Evolutionary conservation across 805 yeast species (phyloP).

Genomic region (Peterozyma toletana): DNA sequence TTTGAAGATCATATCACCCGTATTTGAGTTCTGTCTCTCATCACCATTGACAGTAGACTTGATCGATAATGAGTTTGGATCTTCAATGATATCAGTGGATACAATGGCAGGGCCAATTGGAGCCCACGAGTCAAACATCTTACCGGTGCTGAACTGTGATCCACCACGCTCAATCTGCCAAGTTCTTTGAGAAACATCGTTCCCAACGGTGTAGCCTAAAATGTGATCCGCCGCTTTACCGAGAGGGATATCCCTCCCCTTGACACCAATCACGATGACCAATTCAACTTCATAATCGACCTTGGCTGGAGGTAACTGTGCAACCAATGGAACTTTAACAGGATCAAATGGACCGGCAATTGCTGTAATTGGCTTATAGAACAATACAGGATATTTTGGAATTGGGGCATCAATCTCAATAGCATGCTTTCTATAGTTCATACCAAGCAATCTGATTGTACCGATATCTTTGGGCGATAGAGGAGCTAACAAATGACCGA

Average conservation of each 20-base stretch:
- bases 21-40: conserved; percentile 34
- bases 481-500: conserved; percentile 32
- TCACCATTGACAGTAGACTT: conserved; percentile 39
- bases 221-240: conserved; percentile 38
- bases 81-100: conserved; percentile 16
- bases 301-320: conserved; percentile 24
- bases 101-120: conserved; percentile 52
- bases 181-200: conserved; percentile 50
- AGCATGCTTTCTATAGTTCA: conserved; percentile 40
- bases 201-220: conserved; percentile 46
- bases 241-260: conserved; percentile 33
- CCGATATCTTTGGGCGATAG: conserved; percentile 26
- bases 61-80: conserved; percentile 29
- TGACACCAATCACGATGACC: conserved; percentile 44
- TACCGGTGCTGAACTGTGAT: conserved; percentile 44
- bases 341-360: conserved; percentile 33
- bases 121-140: conserved; percentile 50
- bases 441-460: conserved; percentile 40
- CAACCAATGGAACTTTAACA: conserved; percentile 33
- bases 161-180: conserved; percentile 51
- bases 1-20: conserved; percentile 41
- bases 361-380: conserved; percentile 42
- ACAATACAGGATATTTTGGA: conserved; percentile 43
- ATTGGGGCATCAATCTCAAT: conserved; percentile 30
- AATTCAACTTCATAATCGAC: conserved; percentile 51